Evolutionary conservation across 2,329 filamentous ascomycete species (phyloP).

Genomic region (Penicillium capsulatum): DNA sequence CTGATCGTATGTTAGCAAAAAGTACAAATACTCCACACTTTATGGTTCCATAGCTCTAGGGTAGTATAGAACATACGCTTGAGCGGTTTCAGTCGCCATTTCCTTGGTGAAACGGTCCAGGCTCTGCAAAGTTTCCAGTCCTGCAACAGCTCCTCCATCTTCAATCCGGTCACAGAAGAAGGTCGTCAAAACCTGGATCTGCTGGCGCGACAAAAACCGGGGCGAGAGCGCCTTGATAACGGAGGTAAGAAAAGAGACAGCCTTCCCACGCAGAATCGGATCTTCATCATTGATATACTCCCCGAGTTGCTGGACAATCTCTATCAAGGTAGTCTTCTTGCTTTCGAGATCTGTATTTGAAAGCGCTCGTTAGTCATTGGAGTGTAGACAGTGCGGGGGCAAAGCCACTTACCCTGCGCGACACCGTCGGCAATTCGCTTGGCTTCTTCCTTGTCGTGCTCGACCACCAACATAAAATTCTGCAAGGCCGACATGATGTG

Average conservation of each 20-base stretch:
- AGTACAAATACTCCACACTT: too few species aligned
- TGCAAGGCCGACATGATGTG: conserved; percentile 46
- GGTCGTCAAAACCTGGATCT: conserved; percentile 58
- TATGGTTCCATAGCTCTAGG: too few species aligned
- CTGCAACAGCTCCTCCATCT: conserved; percentile 58
- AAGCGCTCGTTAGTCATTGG: conserved; percentile 7
- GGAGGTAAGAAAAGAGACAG: conserved; percentile 44
- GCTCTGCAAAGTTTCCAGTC: conserved; percentile 56
- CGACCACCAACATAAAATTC: conserved; percentile 47
- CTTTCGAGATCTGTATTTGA: conserved; percentile 51
- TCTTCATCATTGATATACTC: conserved; percentile 67
- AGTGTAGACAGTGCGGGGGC: conserved; percentile 9
- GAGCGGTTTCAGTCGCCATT: conserved; percentile 51
- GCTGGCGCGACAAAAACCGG: conserved; percentile 57
- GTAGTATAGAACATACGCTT: conserved; percentile 43
- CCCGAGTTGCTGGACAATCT: conserved; percentile 59
- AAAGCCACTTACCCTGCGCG: conserved; percentile 39
- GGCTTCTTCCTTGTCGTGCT: conserved; percentile 46
- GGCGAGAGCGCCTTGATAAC: conserved; percentile 48
- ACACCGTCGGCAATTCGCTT: conserved; percentile 42
- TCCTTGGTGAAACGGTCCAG: conserved; percentile 58
- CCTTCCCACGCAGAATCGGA: conserved; percentile 56
- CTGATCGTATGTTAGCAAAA: conserved; percentile 30
- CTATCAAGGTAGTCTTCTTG: conserved; percentile 58
- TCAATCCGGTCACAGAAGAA: conserved; percentile 63